A percentile compares a stretch with the other conserved stretches of the same genome.
phyloP scores from a whole-genome alignment of 306 rosid species.

The Cicer chorassanicum region DNA sequence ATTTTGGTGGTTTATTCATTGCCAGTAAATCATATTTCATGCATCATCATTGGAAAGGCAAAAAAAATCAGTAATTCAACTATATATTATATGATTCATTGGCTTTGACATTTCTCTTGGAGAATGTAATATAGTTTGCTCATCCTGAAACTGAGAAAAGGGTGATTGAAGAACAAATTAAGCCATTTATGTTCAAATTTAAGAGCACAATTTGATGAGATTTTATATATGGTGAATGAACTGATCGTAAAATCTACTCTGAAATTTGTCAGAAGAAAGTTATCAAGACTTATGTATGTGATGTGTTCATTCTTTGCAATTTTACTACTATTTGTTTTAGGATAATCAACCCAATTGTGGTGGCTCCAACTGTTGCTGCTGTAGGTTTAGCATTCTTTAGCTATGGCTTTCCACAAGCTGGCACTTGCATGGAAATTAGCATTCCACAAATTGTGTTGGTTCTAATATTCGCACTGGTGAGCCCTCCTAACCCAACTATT shows the following conservation, averaged over 20 bases:
- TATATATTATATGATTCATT: background rate
- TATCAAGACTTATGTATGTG: constrained; percentile 7
- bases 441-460: constrained; percentile 78
- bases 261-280: constrained; percentile 18
- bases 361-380: constrained; percentile 95
- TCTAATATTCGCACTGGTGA: constrained; percentile 81
- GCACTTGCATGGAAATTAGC: constrained; percentile 90
- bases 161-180: background rate
- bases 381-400: constrained; percentile 95
- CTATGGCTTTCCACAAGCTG: constrained; percentile 96
- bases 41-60: no score
- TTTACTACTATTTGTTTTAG: constrained; percentile 49
- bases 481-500: constrained; percentile 30
- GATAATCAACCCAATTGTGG: constrained; percentile 86
- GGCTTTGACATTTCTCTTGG: background rate
- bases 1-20: no score
- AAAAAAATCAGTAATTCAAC: no score
- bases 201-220: background rate
- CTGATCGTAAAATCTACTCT: constrained; percentile 5
- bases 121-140: background rate
- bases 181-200: background rate
- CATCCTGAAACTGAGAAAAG: background rate
- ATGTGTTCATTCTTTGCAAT: constrained; percentile 33
- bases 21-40: no score
- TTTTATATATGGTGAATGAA: constrained; percentile 7